Conservation (phyloP, 306 rosid species). For the Sicyos baderoa region DNA sequence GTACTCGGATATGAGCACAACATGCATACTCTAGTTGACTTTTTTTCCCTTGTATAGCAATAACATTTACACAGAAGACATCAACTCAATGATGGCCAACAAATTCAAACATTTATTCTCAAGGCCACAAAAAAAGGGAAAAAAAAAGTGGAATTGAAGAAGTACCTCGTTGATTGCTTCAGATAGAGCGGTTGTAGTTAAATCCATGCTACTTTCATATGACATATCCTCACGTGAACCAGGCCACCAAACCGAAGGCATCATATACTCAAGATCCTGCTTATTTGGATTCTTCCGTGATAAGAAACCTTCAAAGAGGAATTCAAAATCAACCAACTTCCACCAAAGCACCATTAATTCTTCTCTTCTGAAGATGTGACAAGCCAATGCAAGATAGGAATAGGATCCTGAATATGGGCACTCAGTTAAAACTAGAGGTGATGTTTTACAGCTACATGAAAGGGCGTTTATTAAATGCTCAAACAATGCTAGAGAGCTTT, state of each 20-base stretch:
- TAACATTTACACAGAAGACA: neutral
- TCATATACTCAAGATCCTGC: conserved; percentile 82
- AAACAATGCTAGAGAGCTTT: conserved; percentile 60
- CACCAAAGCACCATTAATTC: conserved; percentile 94
- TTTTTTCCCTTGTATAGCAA: neutral
- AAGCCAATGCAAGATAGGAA: conserved; percentile 75
- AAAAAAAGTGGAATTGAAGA: conserved; percentile 16
- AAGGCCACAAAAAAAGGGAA: neutral
- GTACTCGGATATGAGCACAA: neutral
- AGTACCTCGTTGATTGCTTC: conserved; percentile 70
- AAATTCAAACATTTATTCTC: neutral
- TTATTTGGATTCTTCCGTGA: conserved; percentile 79
- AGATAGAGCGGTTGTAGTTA: conserved; percentile 80
- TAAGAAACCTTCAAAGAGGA: conserved; percentile 79
- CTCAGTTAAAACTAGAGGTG: conserved; percentile 51
- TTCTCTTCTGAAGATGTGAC: conserved; percentile 67
- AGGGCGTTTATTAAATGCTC: conserved; percentile 68
- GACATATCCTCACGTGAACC: conserved; percentile 78
- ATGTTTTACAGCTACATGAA: conserved; percentile 57
- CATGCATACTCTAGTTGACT: neutral
- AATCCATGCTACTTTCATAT: conserved; percentile 62
- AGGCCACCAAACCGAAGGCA: conserved; percentile 97
- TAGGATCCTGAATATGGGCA: conserved; percentile 92
- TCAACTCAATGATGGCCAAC: conserved; percentile 1
- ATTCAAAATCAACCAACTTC: conserved; percentile 79